Base-by-base conservation (phyloP, 2,329 filamentous ascomycete genomes). In the Cordyceps farinosa region DNA sequence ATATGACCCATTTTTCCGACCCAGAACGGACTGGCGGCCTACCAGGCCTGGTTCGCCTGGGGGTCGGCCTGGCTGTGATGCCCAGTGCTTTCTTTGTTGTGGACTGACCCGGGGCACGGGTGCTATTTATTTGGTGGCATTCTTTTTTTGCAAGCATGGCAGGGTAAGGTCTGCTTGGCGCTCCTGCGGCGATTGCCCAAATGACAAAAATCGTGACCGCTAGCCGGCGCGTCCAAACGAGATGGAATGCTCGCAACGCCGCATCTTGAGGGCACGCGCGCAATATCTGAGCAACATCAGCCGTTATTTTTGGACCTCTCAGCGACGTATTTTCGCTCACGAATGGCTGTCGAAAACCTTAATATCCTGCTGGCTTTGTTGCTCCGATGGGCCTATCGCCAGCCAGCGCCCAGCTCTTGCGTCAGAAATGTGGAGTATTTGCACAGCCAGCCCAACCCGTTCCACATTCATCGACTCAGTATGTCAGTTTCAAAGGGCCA, bases 361-460 rank as follows among this genome's bases (percentile, higher is more conserved):
- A 57, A 47, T n/a, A 36, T 22, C 40, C 27, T 34, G 27, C 30
- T 45, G 27, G 5, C 27, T 22, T 30, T 50, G 9, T 38, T 54
- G 51, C 13, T 34, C 15, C 8, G 34, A 15, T 29, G 36, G 15
- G 38, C 54, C n/a, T n/a, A 27, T 30, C 30, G 22, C 27, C 44
- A 50, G 11, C 45, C 9, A n/a, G 22, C 15, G 27, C 17, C 54
- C 40, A 50, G 17, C 56, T 40, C n/a, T 45, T 59, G 45, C 56
- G 44, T 59, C 56, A 59, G 56, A 59, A 59, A 51, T 59, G 17
- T 59, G 56, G 56, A 34, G 6, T 22, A n/a, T 17, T 32, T 56
- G 40, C 53, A 56, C 45, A 47, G 54, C 54, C 53, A 47, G 54
- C 54, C 53, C 54, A 27, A 22, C 42, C 54, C 27, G 42, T 45